Percentiles rank a stretch among this genome's conserved stretches.
These are phyloP conservation scores for Ceratocystis alfenasii DNA, from an alignment of 2,329 filamentous ascomycete genomes.

Conservation along the genomic window DNA sequence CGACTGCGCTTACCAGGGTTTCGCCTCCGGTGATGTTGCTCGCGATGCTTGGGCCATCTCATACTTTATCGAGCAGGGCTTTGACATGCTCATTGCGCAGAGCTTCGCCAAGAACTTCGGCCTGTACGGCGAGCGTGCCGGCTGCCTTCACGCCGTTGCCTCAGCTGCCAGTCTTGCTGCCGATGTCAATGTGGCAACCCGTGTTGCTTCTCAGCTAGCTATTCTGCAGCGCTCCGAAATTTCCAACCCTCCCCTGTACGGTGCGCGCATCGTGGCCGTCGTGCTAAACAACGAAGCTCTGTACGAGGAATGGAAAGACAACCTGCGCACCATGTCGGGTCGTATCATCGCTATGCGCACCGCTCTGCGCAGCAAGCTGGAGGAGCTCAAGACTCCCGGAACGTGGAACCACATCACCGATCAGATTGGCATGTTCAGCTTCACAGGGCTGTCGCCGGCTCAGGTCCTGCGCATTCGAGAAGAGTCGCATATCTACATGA, in stretches of 20 bases:
- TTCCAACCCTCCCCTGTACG: slow-evolving; percentile 90
- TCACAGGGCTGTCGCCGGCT: slow-evolving; percentile 64
- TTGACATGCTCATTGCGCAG: slow-evolving; percentile 79
- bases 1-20: slow-evolving; percentile 94
- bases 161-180: slow-evolving; percentile 42
- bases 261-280: slow-evolving; percentile 73
- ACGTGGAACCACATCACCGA: slow-evolving; percentile 96
- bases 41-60: slow-evolving; percentile 85
- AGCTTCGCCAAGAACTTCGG: slow-evolving; percentile 98
- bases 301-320: slow-evolving; percentile 84
- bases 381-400: slow-evolving; percentile 74
- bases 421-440: slow-evolving; percentile 99
- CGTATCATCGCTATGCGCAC: slow-evolving; percentile 88
- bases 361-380: slow-evolving; percentile 64
- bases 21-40: slow-evolving; percentile 79
- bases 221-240: slow-evolving; percentile 96
- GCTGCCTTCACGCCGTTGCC: slow-evolving; percentile 89
- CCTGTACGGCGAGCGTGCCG: slow-evolving; percentile 89
- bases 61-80: slow-evolving; percentile 85
- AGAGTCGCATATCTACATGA: slow-evolving; percentile 74
- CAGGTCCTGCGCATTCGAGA: slow-evolving; percentile 61
- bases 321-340: slow-evolving; percentile 86
- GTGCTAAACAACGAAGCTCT: slow-evolving; percentile 73
- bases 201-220: slow-evolving; percentile 78
- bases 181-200: slow-evolving; percentile 48